phyloP scores from a whole-genome alignment of 106 monocot genomes.

The Agapanthus africanus region DNA sequence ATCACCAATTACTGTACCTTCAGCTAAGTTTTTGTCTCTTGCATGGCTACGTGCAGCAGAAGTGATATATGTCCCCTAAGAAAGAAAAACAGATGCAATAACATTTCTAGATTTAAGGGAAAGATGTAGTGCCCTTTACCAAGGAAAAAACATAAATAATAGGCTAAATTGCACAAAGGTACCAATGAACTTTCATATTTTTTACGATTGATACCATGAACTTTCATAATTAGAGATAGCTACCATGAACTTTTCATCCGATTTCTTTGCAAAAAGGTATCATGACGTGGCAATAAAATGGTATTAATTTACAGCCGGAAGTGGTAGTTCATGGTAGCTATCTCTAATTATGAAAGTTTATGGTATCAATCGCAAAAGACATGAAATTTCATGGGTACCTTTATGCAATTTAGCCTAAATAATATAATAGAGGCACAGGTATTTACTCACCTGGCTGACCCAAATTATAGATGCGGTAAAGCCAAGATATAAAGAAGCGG shows the following conservation, averaged over 20 bases:
- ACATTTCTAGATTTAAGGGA: neutral
- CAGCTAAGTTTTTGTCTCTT: conserved; percentile 64
- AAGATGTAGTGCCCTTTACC: neutral
- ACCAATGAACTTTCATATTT: too few species aligned
- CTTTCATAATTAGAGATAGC: too few species aligned
- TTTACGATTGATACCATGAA: too few species aligned
- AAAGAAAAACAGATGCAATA: conserved; percentile 13
- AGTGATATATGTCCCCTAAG: conserved; percentile 85
- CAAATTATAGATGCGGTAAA: conserved; percentile 90
- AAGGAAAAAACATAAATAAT: neutral
- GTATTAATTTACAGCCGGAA: too few species aligned
- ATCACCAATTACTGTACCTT: conserved; percentile 70
- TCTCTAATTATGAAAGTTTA: too few species aligned
- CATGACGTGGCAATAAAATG: too few species aligned
- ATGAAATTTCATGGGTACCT: too few species aligned
- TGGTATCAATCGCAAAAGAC: too few species aligned
- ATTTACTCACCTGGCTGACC: conserved; percentile 75
- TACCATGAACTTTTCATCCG: too few species aligned
- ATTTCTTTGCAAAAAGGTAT: too few species aligned
- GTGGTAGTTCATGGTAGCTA: too few species aligned
- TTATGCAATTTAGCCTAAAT: neutral
- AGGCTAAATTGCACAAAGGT: too few species aligned
- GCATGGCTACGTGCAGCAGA: conserved; percentile 81
- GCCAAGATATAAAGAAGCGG: conserved; percentile 90
- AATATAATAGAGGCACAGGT: neutral